Evolutionary conservation across 352 stramenopile species (phyloP).

Genomic region (Globisporangium camurandrum): DNA sequence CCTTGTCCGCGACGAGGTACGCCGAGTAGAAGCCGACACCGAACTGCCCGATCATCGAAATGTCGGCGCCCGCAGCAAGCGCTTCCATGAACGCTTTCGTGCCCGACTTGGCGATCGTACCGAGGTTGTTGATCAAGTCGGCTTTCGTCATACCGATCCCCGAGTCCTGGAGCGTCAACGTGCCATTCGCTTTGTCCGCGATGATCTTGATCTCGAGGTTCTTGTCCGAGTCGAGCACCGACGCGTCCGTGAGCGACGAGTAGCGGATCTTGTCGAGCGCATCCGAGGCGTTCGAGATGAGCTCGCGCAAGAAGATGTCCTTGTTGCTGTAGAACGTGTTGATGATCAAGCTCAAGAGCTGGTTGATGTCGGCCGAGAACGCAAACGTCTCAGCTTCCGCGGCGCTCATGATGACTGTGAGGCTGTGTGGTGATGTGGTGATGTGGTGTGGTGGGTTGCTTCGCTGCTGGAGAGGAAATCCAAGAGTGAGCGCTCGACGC

Average conservation of each 20-base stretch:
- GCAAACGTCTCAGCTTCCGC: constrained; percentile 97
- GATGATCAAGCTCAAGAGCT: constrained; percentile 98
- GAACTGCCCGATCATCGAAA: constrained; percentile 99
- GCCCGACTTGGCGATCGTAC: constrained; percentile 99
- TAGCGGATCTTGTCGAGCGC: constrained; percentile 97
- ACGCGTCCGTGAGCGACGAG: constrained; percentile 94
- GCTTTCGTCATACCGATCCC: constrained; percentile 99
- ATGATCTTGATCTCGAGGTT: constrained; percentile 99
- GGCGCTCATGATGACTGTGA: constrained; percentile 50
- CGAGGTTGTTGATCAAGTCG: constrained; percentile 99
- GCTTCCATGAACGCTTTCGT: constrained; percentile 99
- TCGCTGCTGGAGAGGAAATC: constrained; percentile 39
- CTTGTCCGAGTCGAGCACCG: constrained; percentile 94
- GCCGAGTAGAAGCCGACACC: constrained; percentile 99
- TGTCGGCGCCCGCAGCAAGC: constrained; percentile 95
- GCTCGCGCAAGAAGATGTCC: constrained; percentile 97
- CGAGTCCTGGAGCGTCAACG: constrained; percentile 97
- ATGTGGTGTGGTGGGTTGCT: constrained; percentile 18
- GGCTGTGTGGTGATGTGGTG: constrained; percentile 2
- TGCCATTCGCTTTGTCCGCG: constrained; percentile 99
- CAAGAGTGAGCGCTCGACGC: constrained; percentile 31
- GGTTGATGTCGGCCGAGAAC: constrained; percentile 99
- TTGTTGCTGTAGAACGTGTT: constrained; percentile 99
- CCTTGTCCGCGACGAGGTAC: constrained; percentile 98
- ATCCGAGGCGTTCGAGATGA: constrained; percentile 96